Evolutionary conservation across 2,329 filamentous ascomycete species (phyloP), one percentile per base, ranked within the genome.

Genomic region (Aureobasidium subglaciale): DNA sequence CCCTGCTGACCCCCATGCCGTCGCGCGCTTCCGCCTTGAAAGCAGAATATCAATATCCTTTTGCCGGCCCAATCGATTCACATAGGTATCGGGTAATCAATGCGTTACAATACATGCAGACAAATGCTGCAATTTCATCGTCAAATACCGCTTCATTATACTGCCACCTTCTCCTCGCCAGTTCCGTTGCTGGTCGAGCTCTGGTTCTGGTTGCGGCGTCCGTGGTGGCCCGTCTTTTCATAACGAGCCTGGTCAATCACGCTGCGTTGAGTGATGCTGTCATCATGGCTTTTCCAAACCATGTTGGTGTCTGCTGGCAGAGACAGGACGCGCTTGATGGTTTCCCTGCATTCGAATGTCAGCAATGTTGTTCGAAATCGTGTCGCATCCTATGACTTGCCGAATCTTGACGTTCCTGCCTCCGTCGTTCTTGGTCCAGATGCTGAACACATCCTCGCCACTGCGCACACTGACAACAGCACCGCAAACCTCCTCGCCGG

Each of bases 381-480:
- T 20, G 37, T 46, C 5, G 22, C 30, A n/a, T 20, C 13, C 8
- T 16, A 15, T 32, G 10, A 72, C 84, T 64, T 81, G 95, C 87
- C 92, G 86, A 67, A 99, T 96, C 78, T 95, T 96, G 64, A 97
- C 87, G 71, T 96, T 95, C 65, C 90, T 85, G 60, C 90, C 90
- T 41, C 90, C 92, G 67, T 95, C 89, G 65, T 89, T 93, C 71
- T 90, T 88, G 55, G 91, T 95, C 93, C 93, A 99, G 68, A 99
- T 90, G 74, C 90, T 96, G 71, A 99, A 80, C 59, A 97, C 95
- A 68, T 99, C 93, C 74, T 99, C 93, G 40, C 91, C 92, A 66
- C 91, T 95, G 60, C 93, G 82, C 60, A 99, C 88, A 69, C 91
- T 97, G 40, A 99, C 80, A 27, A 99, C 93, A 55, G 88, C 90